These are phyloP conservation scores for Dryadomyces quercus-mongolicae DNA, from an alignment of 2,329 filamentous ascomycete genomes.

Conservation along the genomic window DNA sequence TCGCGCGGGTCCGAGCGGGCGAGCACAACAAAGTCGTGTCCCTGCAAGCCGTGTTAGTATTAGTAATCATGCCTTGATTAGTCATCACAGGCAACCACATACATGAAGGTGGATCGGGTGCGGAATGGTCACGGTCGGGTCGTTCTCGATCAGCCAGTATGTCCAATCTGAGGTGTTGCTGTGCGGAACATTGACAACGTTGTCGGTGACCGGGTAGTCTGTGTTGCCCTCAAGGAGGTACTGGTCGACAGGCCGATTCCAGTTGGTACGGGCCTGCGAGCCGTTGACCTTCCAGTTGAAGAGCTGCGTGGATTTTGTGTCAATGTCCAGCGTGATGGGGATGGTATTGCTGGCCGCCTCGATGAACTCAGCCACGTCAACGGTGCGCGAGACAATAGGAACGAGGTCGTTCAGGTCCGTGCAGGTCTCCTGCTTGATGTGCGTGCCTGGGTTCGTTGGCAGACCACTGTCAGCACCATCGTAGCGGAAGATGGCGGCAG, in stretches of 20 bases:
- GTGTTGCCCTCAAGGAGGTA: slow-evolving; percentile 18
- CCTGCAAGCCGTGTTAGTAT: slow-evolving; percentile 8
- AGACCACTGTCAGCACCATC: slow-evolving; percentile 11
- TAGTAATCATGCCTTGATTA: too few relatives aligned
- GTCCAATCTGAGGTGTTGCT: slow-evolving; percentile 6
- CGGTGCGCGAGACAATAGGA: slow-evolving; percentile 6
- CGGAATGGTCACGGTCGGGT: slow-evolving; percentile 4
- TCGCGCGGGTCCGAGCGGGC: slow-evolving; percentile 9
- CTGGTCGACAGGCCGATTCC: slow-evolving; percentile 22
- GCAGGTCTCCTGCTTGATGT: neutral
- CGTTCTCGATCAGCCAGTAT: slow-evolving; percentile 12
- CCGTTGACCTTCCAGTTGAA: slow-evolving; percentile 14
- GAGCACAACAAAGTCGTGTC: slow-evolving; percentile 17
- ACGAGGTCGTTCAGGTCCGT: slow-evolving; percentile 1
- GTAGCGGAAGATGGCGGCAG: slow-evolving; percentile 20
- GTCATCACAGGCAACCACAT: neutral
- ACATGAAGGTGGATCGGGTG: slow-evolving; percentile 15
- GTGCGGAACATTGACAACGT: slow-evolving; percentile 12
- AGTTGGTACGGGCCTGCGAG: slow-evolving; percentile 19
- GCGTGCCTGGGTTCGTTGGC: slow-evolving; percentile 13
- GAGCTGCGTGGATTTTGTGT: neutral
- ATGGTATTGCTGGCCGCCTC: neutral
- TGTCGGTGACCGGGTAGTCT: slow-evolving; percentile 14
- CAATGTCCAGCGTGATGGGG: slow-evolving; percentile 3
- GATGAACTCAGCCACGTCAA: neutral